A percentile compares a stretch with the other conserved stretches of the same genome.
Conservation (phyloP, 208 protist genomes). For the Trypanosoma brucei region DNA sequence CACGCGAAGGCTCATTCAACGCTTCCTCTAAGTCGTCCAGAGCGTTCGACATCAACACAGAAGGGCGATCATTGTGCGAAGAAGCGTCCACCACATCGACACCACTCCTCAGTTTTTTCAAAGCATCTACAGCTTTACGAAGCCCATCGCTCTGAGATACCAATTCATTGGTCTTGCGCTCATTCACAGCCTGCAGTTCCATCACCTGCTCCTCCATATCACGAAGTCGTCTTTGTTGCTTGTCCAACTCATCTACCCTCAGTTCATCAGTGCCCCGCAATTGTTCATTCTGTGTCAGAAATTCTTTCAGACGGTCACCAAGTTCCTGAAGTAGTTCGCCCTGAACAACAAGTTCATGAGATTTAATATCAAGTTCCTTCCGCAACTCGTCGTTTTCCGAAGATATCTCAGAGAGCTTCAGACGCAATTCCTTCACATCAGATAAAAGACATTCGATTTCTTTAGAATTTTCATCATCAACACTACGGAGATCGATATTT, state of each 20-base stretch:
- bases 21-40: not conserved
- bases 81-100: not conserved
- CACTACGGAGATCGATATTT: not conserved
- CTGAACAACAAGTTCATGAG: conserved; percentile 1
- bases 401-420: too few species aligned
- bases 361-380: too few species aligned
- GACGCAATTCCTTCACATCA: too few species aligned
- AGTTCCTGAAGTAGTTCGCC: not conserved
- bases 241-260: too few species aligned
- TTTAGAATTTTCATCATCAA: conserved; percentile 1
- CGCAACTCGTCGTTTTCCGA: too few species aligned
- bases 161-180: not conserved
- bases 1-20: not conserved
- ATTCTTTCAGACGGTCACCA: not conserved
- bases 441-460: too few species aligned
- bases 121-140: not conserved
- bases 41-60: not conserved
- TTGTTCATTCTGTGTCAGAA: not conserved
- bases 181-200: not conserved
- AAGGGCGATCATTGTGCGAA: not conserved
- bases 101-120: not conserved
- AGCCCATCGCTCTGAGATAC: not conserved
- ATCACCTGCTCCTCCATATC: not conserved
- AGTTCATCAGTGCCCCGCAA: not conserved
- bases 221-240: not conserved